These are phyloP conservation scores for Hortiboletus flavorubellus DNA, from an alignment of 768 basidiomycete species.

Conservation along the genomic window DNA sequence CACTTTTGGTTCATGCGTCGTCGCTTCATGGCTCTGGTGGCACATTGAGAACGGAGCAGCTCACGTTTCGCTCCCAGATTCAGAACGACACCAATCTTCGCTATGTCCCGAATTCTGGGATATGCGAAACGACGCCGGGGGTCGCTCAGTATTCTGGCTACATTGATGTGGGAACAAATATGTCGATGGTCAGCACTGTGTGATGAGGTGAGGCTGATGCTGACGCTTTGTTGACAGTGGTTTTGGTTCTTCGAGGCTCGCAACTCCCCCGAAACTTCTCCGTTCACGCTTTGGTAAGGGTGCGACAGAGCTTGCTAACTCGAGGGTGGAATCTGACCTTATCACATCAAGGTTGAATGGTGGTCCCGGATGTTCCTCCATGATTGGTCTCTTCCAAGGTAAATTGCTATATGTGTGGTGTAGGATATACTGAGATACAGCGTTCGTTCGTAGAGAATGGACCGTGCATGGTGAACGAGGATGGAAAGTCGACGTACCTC, in stretches of 20 bases:
- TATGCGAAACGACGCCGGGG: constrained; percentile 63
- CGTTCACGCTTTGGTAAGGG: constrained; percentile 60
- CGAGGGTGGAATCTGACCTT: not conserved
- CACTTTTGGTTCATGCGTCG: not conserved
- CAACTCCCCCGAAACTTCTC: constrained; percentile 54
- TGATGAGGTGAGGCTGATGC: not conserved
- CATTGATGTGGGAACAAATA: constrained; percentile 51
- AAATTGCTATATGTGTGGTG: not conserved
- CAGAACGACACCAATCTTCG: constrained; percentile 35
- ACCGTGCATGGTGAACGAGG: constrained; percentile 57
- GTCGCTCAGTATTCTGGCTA: constrained; percentile 63
- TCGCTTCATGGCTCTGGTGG: not conserved
- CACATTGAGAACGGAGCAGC: not conserved
- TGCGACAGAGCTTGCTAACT: not conserved
- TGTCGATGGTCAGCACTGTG: constrained; percentile 48
- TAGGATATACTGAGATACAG: not conserved
- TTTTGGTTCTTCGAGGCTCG: constrained; percentile 76
- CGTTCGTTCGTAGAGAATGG: constrained; percentile 47
- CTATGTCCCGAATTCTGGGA: constrained; percentile 56
- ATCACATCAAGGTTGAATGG: constrained; percentile 47
- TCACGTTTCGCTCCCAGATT: constrained; percentile 12
- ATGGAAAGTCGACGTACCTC: constrained; percentile 47
- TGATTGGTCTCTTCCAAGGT: constrained; percentile 68
- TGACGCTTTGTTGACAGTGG: constrained; percentile 41
- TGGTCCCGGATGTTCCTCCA: constrained; percentile 59